These are phyloP conservation scores for Coemansia biformis DNA, from an alignment of 192 early-diverging fungal genomes.

Conservation along the genomic window DNA sequence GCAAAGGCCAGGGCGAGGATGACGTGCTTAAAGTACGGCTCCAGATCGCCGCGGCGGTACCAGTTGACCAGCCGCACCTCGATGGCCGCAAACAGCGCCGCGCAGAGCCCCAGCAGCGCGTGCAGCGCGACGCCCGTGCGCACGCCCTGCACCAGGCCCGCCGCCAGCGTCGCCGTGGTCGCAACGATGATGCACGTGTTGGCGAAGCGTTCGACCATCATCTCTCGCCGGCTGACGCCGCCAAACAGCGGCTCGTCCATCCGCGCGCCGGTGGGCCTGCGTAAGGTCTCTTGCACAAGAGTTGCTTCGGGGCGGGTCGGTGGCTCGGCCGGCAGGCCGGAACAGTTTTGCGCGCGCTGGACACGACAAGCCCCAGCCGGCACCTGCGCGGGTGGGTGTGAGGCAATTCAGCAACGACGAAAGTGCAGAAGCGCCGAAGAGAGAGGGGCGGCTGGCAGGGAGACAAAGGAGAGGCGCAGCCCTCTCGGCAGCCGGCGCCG, in stretches of 20 bases:
- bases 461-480: no score
- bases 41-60: constrained; percentile 55
- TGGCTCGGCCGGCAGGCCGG: no score
- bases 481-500: no score
- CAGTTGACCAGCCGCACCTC: constrained; percentile 49
- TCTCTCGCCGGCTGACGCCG: constrained; percentile 45
- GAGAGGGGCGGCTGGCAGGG: no score
- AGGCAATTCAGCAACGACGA: no score
- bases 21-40: constrained; percentile 45
- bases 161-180: constrained; percentile 8
- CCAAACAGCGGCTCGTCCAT: constrained; percentile 54
- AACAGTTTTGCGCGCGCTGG: no score
- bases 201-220: constrained; percentile 40
- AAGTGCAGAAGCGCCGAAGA: no score
- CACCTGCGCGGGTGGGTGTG: no score
- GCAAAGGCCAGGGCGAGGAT: constrained; percentile 26
- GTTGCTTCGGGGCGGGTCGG: no score
- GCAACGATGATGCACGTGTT: constrained; percentile 17
- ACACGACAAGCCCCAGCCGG: no score
- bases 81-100: constrained; percentile 24
- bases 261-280: no score
- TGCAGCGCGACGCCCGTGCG: constrained; percentile 18
- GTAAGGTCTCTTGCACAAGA: no score
- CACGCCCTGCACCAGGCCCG: constrained; percentile 19
- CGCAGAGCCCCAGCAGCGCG: constrained; percentile 27